A percentile compares a stretch with the other conserved stretches of the same genome.
These are phyloP conservation scores for Trichosporon sp. DNA, from an alignment of 1,284 basidiomycete species.

Conservation along the genomic window DNA sequence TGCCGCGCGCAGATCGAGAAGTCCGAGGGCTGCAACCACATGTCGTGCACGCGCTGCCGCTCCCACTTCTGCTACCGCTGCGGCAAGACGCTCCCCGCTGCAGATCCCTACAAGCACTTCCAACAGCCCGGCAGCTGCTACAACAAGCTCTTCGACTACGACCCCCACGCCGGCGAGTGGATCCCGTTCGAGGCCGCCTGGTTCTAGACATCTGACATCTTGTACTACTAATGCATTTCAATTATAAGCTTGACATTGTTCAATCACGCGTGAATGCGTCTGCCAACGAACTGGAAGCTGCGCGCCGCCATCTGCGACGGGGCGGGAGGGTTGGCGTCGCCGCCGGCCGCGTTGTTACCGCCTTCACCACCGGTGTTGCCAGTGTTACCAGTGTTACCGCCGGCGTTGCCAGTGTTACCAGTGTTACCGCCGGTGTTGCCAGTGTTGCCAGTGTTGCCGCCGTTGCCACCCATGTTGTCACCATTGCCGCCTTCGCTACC, in stretches of 20 bases:
- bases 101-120: conserved; percentile 46
- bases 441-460: not conserved
- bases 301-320: too few species aligned
- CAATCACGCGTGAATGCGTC: not conserved
- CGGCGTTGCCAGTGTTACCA: not conserved
- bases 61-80: conserved; percentile 49
- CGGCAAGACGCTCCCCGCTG: conserved; percentile 31
- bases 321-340: too few species aligned
- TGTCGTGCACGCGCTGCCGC: conserved; percentile 42
- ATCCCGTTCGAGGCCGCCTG: not conserved
- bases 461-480: not conserved
- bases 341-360: too few species aligned
- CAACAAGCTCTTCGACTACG: conserved; percentile 44
- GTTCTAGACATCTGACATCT: not conserved
- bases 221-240: not conserved
- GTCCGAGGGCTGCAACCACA: conserved; percentile 49
- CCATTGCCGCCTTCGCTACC: not conserved
- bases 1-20: conserved; percentile 47
- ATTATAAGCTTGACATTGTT: not conserved
- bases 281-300: not conserved
- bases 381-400: not conserved
- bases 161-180: conserved; percentile 6
- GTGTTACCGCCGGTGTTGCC: not conserved
- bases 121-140: conserved; percentile 38
- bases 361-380: not conserved